phyloP scores from a whole-genome alignment of 1,284 basidiomycete species.

The Mycena citricolor region DNA sequence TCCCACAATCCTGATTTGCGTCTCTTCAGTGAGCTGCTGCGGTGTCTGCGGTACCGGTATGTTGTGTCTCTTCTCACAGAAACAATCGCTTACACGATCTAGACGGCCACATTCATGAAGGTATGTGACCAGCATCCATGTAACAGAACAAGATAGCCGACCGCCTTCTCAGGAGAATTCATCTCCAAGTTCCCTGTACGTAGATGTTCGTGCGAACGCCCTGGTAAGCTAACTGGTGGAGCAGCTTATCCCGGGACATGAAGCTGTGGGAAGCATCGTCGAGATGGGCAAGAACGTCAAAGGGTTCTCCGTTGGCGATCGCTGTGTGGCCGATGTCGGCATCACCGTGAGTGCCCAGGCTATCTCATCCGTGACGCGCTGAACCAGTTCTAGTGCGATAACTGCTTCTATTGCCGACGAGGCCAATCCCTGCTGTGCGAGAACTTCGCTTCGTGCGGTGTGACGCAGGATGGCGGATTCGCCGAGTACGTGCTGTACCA shows the following conservation, averaged over 20 bases:
- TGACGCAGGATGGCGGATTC: slow-evolving; percentile 80
- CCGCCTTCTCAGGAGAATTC: slow-evolving; percentile 58
- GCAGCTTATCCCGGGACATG: slow-evolving; percentile 75
- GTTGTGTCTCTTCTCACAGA: not conserved
- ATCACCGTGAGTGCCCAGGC: slow-evolving; percentile 46
- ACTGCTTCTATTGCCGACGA: slow-evolving; percentile 82
- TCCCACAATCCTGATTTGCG: slow-evolving; percentile 6
- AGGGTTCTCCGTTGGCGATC: slow-evolving; percentile 67
- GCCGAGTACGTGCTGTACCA: slow-evolving; percentile 78
- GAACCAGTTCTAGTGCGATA: slow-evolving; percentile 54
- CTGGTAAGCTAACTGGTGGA: slow-evolving; percentile 19
- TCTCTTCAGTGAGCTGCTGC: slow-evolving; percentile 43
- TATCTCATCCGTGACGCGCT: slow-evolving; percentile 5
- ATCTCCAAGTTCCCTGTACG: slow-evolving; percentile 64
- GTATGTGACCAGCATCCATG: slow-evolving; percentile 4
- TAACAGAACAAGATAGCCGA: too few species aligned
- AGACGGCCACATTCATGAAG: slow-evolving; percentile 72
- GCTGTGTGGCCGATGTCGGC: slow-evolving; percentile 70
- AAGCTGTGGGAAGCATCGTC: slow-evolving; percentile 67
- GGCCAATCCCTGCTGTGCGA: slow-evolving; percentile 76
- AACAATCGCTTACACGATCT: slow-evolving; percentile 47
- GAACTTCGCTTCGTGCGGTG: slow-evolving; percentile 75
- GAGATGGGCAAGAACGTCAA: slow-evolving; percentile 69
- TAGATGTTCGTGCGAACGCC: slow-evolving; percentile 3
- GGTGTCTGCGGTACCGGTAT: slow-evolving; percentile 68